Evolutionary conservation across 148 eudicot species (phyloP).

Genomic region (Rhododendron mucronatum): DNA sequence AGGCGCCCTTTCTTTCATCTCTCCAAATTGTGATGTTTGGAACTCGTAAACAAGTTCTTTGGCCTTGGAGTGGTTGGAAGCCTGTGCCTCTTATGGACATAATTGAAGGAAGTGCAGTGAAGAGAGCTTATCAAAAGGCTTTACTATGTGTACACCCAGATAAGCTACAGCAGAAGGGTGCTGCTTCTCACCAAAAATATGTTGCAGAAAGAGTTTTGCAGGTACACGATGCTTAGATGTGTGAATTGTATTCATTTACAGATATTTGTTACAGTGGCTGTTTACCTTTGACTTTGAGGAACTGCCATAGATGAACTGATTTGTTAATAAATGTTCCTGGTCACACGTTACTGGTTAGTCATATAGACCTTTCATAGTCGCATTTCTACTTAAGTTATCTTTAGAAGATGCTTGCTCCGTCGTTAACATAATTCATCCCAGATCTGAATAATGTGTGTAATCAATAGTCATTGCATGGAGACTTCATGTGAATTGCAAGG

Average conservation of each 20-base stretch:
- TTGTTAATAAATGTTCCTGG: neutral
- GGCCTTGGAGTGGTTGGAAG: conserved; percentile 96
- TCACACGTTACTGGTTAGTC: neutral
- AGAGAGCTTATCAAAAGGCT: conserved; percentile 81
- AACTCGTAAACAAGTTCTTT: conserved; percentile 52
- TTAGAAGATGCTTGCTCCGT: neutral
- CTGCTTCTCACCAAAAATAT: conserved; percentile 63
- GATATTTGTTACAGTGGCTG: neutral
- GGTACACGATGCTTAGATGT: conserved; percentile 34
- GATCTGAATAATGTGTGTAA: neutral
- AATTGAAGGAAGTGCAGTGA: conserved; percentile 79
- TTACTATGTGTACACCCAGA: conserved; percentile 82
- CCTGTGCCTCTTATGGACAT: conserved; percentile 77
- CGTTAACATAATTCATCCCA: neutral
- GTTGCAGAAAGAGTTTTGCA: conserved; percentile 81
- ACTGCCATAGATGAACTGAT: neutral
- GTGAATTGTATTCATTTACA: neutral
- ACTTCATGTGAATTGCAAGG: neutral
- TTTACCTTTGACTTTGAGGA: neutral
- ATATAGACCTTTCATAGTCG: neutral
- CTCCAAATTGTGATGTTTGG: neutral
- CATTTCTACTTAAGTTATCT: too few species aligned
- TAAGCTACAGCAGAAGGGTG: conserved; percentile 90
- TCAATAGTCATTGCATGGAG: neutral
- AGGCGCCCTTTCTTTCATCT: neutral